Conservation (phyloP, 202 grass and related monocot genomes). For the Setaria italica region DNA sequence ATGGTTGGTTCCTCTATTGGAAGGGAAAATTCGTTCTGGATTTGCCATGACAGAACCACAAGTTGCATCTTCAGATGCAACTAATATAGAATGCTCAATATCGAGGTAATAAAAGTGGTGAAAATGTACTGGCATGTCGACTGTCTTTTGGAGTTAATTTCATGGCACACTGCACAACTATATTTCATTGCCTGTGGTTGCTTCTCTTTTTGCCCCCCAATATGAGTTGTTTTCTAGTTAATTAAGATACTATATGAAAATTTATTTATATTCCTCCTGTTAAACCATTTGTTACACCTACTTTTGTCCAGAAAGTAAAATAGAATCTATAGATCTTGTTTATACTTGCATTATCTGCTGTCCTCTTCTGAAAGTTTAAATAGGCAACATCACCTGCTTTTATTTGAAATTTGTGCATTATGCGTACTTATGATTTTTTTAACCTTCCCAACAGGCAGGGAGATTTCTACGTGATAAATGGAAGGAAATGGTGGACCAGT, state of each 20-base stretch:
- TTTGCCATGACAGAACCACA: slow-evolving; percentile 99
- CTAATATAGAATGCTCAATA: slow-evolving; percentile 98
- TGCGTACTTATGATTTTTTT: slow-evolving; percentile 1
- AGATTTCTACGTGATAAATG: slow-evolving; percentile 91
- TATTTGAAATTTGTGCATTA: slow-evolving; percentile 14
- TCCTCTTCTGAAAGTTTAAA: slow-evolving; percentile 12
- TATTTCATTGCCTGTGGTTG: slow-evolving; percentile 17
- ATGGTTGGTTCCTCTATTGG: slow-evolving; percentile 88
- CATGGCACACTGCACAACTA: not conserved
- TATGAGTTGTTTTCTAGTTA: not conserved
- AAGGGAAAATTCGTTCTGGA: slow-evolving; percentile 89
- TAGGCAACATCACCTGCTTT: not conserved
- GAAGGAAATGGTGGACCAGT: slow-evolving; percentile 97
- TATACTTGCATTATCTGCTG: slow-evolving; percentile 11
- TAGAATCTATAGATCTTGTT: not conserved
- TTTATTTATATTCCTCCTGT: slow-evolving; percentile 1
- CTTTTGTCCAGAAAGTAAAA: slow-evolving; percentile 2
- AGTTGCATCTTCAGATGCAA: slow-evolving; percentile 99
- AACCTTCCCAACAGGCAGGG: slow-evolving; percentile 59
- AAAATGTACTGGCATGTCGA: slow-evolving; percentile 20
- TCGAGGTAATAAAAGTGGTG: slow-evolving; percentile 53
- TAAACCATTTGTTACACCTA: not conserved
- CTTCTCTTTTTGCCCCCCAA: not conserved
- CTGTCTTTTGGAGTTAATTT: slow-evolving; percentile 3
- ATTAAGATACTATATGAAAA: not conserved